phyloP scores from a whole-genome alignment of 441 rosid genomes.

The Pelargonium cotyledonis region DNA sequence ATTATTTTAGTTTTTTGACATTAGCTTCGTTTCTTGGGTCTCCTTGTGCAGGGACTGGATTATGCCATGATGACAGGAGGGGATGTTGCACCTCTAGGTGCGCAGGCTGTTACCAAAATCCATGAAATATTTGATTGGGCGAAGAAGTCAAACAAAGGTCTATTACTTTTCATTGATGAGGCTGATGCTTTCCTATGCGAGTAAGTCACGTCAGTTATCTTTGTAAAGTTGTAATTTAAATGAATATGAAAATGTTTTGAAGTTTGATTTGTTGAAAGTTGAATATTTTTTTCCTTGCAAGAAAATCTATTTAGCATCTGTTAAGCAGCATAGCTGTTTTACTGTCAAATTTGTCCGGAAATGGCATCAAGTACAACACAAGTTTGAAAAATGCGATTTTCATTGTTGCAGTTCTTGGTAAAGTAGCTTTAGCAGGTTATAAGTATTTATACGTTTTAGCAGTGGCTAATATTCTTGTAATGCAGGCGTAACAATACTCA shows the following conservation, averaged over 20 bases:
- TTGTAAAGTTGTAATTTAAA: not conserved
- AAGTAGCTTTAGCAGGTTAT: too few relatives aligned
- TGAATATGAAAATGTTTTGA: not conserved
- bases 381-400: too few relatives aligned
- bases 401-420: too few relatives aligned
- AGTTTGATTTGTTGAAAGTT: not conserved
- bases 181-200: constrained; percentile 97
- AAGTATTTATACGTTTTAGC: constrained; percentile 2
- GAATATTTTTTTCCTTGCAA: not conserved
- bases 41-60: constrained; percentile 59
- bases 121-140: constrained; percentile 96
- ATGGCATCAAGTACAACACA: not conserved
- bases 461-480: not conserved
- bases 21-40: constrained; percentile 10
- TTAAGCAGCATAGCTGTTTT: too few relatives aligned
- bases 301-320: not conserved
- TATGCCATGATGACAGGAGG: constrained; percentile 99
- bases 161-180: constrained; percentile 80
- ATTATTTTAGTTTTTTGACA: not conserved
- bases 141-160: constrained; percentile 70
- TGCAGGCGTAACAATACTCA: constrained; percentile 80
- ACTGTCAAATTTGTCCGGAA: too few relatives aligned
- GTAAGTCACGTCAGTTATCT: constrained; percentile 40
- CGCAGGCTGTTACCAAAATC: constrained; percentile 90
- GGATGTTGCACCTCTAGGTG: constrained; percentile 90